Conservation (phyloP, 2,329 filamentous ascomycete species). For the Nigrospora osmanthi region DNA sequence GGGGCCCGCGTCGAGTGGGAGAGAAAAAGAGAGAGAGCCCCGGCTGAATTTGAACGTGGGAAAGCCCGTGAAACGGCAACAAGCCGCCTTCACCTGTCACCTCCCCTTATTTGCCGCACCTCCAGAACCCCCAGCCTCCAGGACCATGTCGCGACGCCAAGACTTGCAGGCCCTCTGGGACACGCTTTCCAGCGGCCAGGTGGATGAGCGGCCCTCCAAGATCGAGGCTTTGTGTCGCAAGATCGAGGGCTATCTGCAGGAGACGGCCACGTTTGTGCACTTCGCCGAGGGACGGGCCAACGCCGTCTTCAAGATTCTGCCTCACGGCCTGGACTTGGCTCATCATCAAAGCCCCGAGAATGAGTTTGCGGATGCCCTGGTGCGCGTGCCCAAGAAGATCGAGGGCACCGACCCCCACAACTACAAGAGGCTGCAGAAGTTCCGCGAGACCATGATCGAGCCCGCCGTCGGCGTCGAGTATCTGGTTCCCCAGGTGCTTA, state of each 20-base stretch:
- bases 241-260: constrained; percentile 3
- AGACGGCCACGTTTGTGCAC: constrained; percentile 24
- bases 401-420: constrained; percentile 37
- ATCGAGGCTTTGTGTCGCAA: not conserved
- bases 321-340: not conserved
- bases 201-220: not conserved
- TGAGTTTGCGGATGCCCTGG: constrained; percentile 37
- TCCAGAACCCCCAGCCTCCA: no score
- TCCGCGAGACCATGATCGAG: constrained; percentile 48
- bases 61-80: no score
- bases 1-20: no score
- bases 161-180: constrained; percentile 1
- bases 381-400: constrained; percentile 52
- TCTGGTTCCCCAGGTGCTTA: constrained; percentile 21
- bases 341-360: constrained; percentile 26
- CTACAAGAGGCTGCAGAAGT: constrained; percentile 30
- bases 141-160: no score
- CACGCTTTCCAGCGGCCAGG: not conserved
- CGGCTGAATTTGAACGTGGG: no score
- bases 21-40: no score
- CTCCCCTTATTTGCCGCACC: no score
- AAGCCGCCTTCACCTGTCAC: no score
- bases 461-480: constrained; percentile 28
- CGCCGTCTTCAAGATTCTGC: constrained; percentile 59
- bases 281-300: constrained; percentile 70